Base-by-base conservation (phyloP, 2,329 filamentous ascomycete genomes). In the Conoideocrella luteorostrata region DNA sequence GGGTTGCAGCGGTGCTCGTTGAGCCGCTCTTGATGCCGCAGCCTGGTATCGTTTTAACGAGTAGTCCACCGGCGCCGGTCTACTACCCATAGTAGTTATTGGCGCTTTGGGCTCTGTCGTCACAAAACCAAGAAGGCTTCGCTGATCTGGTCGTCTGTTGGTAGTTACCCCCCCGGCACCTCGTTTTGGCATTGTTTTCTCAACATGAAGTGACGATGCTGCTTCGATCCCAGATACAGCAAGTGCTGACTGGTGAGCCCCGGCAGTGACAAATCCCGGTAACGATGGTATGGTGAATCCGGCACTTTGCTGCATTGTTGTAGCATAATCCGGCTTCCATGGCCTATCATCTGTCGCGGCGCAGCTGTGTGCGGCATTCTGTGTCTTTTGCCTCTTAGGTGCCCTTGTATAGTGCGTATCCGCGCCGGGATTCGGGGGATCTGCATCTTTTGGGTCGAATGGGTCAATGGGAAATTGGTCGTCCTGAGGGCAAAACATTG, bases 391-490 rank as follows among this genome's bases (percentile, higher is more conserved):
- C 22, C 58, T 55, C 42, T 63, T 65, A 4, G 50, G 45, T 11
- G 52, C 53, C 53, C 43, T 56, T 15, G 52, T 41, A 24, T 51
- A 48, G 26, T 57, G 43, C 13, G 47, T 47, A 4, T 45, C 49
- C 13, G 40, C 38, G 11, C 53, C 45, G 5, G 48, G 51, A 5
- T 53, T 53, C 3, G 46, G 39, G 7, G 46, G 52, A 33, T 50
- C 59, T 33, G 39, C 45, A 30, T 50, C 49, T 45, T 70, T 56
- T 5, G 50, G 50, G 13, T 69, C 61, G 18, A 74, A 69, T 4
- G 84, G 84, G 38, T 84, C 79, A 3, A 78, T 54, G 0, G 86
- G 84, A 65, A 82, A 88, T 10, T 74, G 57, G 49, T 86, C 77
- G 58, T 93, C 88, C 53, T 86, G 80, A 1, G 71, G 66, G 34